phyloP scores from a whole-genome alignment of 208 protist genomes.

The Acanthamoeba castellanii region DNA sequence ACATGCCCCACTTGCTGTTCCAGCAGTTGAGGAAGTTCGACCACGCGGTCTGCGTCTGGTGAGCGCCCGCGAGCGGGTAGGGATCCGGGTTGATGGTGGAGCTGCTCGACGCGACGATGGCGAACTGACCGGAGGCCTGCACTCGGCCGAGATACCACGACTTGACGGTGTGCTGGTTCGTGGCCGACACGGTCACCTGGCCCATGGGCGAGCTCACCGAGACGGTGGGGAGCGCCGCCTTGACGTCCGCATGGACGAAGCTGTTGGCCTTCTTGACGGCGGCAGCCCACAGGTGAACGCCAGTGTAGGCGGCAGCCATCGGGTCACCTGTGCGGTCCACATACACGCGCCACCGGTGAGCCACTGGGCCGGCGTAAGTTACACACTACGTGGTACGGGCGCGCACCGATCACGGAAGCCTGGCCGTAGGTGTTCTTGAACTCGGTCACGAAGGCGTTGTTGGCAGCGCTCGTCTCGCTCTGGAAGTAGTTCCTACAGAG shows the following conservation, averaged over 20 bases:
- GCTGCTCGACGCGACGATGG: background rate
- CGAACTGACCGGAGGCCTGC: slow-evolving; percentile 29
- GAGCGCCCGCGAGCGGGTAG: slow-evolving; percentile 6
- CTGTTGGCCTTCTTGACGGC: slow-evolving; percentile 46
- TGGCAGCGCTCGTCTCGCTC: background rate
- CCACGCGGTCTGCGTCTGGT: background rate
- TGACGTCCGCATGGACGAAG: background rate
- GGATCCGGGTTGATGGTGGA: slow-evolving; percentile 35
- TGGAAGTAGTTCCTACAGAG: slow-evolving; percentile 66
- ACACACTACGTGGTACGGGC: background rate
- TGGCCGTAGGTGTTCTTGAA: slow-evolving; percentile 49
- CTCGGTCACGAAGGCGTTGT: slow-evolving; percentile 25
- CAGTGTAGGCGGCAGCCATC: slow-evolving; percentile 53
- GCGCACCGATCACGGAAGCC: slow-evolving; percentile 37
- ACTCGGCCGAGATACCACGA: slow-evolving; percentile 27
- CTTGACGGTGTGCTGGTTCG: slow-evolving; percentile 65
- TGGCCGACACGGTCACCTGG: background rate
- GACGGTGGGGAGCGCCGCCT: background rate
- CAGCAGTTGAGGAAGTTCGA: slow-evolving; percentile 22
- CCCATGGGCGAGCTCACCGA: background rate
- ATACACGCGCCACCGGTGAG: background rate
- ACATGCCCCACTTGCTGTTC: slow-evolving; percentile 46
- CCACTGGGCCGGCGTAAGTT: too few species aligned
- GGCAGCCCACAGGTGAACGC: slow-evolving; percentile 18
- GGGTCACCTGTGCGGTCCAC: slow-evolving; percentile 12